Conservation (phyloP, 169 alveolate species). For the Cryptosporidium baileyi region DNA sequence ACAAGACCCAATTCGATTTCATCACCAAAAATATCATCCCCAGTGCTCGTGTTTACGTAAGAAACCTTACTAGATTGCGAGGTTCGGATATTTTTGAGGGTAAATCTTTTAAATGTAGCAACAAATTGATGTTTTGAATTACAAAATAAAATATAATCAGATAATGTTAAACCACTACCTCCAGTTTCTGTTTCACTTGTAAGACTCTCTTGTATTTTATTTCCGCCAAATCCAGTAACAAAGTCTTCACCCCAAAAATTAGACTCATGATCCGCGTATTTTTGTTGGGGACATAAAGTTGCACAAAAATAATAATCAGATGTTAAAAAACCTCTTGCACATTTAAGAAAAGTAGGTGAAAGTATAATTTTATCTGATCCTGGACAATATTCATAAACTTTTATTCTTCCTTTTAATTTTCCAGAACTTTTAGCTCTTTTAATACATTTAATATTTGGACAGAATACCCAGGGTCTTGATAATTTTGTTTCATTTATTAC, state of each 20-base stretch:
- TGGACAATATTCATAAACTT: slow-evolving; percentile 51
- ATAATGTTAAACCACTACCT: slow-evolving; percentile 14
- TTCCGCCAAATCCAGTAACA: slow-evolving; percentile 56
- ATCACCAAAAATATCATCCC: slow-evolving; percentile 40
- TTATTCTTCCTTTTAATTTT: slow-evolving; percentile 41
- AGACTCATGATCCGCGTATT: slow-evolving; percentile 67
- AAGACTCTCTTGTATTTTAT: slow-evolving; percentile 54
- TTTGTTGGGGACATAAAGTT: slow-evolving; percentile 60
- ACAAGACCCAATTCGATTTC: slow-evolving; percentile 49
- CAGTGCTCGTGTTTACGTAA: slow-evolving; percentile 36
- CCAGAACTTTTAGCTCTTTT: slow-evolving; percentile 67
- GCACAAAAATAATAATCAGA: slow-evolving; percentile 66
- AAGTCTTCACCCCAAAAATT: slow-evolving; percentile 68
- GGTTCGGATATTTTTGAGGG: neutral
- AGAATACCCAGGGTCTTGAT: slow-evolving; percentile 67
- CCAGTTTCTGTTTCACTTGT: slow-evolving; percentile 16
- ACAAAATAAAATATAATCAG: slow-evolving; percentile 45
- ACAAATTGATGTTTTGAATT: slow-evolving; percentile 68
- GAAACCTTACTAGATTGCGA: neutral
- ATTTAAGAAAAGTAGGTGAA: slow-evolving; percentile 51
- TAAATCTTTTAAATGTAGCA: slow-evolving; percentile 42
- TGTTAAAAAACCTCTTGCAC: slow-evolving; percentile 64
- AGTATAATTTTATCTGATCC: slow-evolving; percentile 15
- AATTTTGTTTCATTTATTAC: slow-evolving; percentile 64
- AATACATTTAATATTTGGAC: slow-evolving; percentile 62